Evolutionary conservation across 2,329 filamentous ascomycete species (phyloP), one percentile per base, ranked within the genome.

Genomic region (Scedosporium boydii): DNA sequence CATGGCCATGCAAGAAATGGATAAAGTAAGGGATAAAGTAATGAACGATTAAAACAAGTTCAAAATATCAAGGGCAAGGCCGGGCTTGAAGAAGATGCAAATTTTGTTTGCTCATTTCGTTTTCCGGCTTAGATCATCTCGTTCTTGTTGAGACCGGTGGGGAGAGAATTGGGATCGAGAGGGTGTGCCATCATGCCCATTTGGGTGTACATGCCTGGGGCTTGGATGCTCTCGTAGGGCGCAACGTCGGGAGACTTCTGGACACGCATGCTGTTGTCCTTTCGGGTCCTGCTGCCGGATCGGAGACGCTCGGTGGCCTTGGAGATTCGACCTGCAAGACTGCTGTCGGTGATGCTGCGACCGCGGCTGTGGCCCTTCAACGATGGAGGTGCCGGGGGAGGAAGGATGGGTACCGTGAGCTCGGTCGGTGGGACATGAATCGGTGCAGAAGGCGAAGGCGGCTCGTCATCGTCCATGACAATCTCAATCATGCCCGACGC

Each of bases 401-500:
- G 70, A 48, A 81, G 72, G 64, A 80, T 74, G 6, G 79, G 77
- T 1, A 81, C 76, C 48, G 71, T 75, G 48, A 72, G 70, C 64
- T 81, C 79, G 58, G 76, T 75, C 1, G 75, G 76, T 1, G 72
- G 70, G 7, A 74, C 74, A 12, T 70, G 65, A 12, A 68, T 67
- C 21, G 70, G 67, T 3, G 68, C 66, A 10, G 51, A 26, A n/a
- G 42, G 57, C 38, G 53, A 42, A 29, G 60, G 57, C 62, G 70
- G 67, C 18, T 82, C 78, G 5, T 85, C 82, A 2, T 85, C 82
- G 66, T 87, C 84, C 80, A 86, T 85, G 59, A 88, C 83, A 64
- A 88, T 85, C 70, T 88, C 85, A 66, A 88, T 87, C 68, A 84
- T 81, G 4, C 81, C 84, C 0, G 82, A 80, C 6, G 77, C 78